Evolutionary conservation across 352 stramenopile species (phyloP).

Genomic region (Phytophthora sp.): DNA sequence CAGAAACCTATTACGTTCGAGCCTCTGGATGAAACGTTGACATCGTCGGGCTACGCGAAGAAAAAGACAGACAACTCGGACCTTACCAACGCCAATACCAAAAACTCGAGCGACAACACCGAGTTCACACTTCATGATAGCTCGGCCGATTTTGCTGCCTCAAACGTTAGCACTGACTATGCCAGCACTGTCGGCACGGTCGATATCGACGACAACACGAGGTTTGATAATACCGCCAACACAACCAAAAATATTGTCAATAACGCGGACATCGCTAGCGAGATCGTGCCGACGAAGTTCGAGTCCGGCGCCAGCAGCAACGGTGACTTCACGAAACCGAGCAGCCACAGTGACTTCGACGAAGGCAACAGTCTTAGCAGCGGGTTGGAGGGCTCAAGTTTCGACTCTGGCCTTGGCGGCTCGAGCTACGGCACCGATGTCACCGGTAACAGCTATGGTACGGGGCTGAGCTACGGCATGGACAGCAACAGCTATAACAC

Average conservation of each 20-base stretch:
- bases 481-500: constrained; percentile 27
- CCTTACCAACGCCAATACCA: constrained; percentile 22
- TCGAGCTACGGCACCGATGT: constrained; percentile 37
- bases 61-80: constrained; percentile 7
- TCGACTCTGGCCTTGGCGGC: constrained; percentile 25
- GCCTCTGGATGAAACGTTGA: constrained; percentile 46
- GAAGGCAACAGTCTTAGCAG: constrained; percentile 38
- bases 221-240: constrained; percentile 33
- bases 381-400: constrained; percentile 38
- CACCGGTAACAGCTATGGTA: constrained; percentile 32
- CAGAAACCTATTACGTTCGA: constrained; percentile 35
- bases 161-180: constrained; percentile 36
- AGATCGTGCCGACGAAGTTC: constrained; percentile 18
- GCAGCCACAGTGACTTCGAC: constrained; percentile 25
- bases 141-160: constrained; percentile 29
- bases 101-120: constrained; percentile 37
- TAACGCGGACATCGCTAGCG: constrained; percentile 20
- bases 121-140: constrained; percentile 42
- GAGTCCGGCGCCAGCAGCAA: constrained; percentile 18
- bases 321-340: constrained; percentile 17
- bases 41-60: constrained; percentile 36
- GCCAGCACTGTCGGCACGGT: constrained; percentile 41
- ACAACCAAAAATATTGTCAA: constrained; percentile 22
- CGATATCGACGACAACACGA: constrained; percentile 39
- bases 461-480: constrained; percentile 28